Conservation (phyloP, 108 stramenopile species). For the Nitzschia palea region DNA sequence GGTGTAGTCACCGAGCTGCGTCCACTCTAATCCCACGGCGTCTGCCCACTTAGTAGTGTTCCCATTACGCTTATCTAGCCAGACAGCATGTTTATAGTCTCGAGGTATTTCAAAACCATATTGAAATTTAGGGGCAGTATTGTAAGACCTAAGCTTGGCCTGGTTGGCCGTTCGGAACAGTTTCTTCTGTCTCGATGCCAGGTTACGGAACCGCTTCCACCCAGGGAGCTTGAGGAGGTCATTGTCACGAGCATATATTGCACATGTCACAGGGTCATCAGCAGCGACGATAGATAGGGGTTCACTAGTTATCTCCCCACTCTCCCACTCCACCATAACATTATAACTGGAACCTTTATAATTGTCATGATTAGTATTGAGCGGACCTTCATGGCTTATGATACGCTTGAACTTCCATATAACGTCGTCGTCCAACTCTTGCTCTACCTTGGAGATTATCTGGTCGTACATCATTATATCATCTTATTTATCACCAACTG, state of each 20-base stretch:
- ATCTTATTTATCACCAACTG: too few species aligned
- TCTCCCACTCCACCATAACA: constrained; percentile 20
- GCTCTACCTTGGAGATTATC: too few species aligned
- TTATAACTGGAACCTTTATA: neutral
- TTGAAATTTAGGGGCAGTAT: constrained; percentile 16
- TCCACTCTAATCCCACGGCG: constrained; percentile 13
- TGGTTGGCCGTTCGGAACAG: neutral
- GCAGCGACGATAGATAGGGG: too few species aligned
- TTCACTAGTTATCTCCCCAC: constrained; percentile 18
- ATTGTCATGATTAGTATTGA: too few species aligned
- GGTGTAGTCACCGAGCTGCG: constrained; percentile 6
- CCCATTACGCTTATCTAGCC: constrained; percentile 16
- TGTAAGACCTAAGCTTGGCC: neutral
- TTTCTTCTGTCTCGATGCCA: too few species aligned
- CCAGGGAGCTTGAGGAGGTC: neutral
- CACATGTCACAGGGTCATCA: too few species aligned
- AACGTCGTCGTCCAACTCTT: too few species aligned
- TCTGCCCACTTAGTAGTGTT: constrained; percentile 37
- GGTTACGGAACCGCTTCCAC: neutral
- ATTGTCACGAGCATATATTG: neutral
- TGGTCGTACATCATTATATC: too few species aligned
- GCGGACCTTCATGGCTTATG: neutral
- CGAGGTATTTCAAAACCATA: constrained; percentile 33
- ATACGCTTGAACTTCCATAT: too few species aligned
- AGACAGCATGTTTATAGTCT: constrained; percentile 14